These are phyloP conservation scores for Paramecium sexaurelia DNA, from an alignment of 73 alveolate genomes.

Conservation along the genomic window DNA sequence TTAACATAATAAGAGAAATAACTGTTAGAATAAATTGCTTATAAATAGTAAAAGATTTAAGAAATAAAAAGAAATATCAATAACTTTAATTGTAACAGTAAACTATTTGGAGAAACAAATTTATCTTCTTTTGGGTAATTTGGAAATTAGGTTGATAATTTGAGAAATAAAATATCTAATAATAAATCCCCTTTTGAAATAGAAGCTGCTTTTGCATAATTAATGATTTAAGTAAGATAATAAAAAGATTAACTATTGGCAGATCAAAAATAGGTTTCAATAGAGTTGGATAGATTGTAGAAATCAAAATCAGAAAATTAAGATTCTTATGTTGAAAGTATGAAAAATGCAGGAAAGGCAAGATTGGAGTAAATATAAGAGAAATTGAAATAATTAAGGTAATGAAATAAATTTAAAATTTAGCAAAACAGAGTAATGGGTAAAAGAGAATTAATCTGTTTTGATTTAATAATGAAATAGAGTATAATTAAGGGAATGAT, in stretches of 20 bases:
- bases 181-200: conserved; percentile 26
- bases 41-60: not conserved
- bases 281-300: not conserved
- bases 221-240: not conserved
- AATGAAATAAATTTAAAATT: not conserved
- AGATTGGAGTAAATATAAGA: not conserved
- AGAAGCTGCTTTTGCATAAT: not conserved
- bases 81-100: not conserved
- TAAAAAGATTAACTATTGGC: not conserved
- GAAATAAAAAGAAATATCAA: conserved; percentile 20
- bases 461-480: not conserved
- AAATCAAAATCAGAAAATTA: not conserved
- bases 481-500: not conserved
- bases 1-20: not conserved
- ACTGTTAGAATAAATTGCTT: not conserved
- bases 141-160: not conserved
- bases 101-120: not conserved
- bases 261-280: not conserved
- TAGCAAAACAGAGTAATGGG: not conserved
- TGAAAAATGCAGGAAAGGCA: not conserved
- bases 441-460: not conserved
- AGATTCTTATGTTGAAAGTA: not conserved
- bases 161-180: not conserved
- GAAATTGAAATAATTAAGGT: not conserved
- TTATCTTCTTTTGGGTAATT: not conserved